Evolutionary conservation across 1,284 basidiomycete genomes (phyloP).

Genomic region (Porogramme epimiltina): DNA sequence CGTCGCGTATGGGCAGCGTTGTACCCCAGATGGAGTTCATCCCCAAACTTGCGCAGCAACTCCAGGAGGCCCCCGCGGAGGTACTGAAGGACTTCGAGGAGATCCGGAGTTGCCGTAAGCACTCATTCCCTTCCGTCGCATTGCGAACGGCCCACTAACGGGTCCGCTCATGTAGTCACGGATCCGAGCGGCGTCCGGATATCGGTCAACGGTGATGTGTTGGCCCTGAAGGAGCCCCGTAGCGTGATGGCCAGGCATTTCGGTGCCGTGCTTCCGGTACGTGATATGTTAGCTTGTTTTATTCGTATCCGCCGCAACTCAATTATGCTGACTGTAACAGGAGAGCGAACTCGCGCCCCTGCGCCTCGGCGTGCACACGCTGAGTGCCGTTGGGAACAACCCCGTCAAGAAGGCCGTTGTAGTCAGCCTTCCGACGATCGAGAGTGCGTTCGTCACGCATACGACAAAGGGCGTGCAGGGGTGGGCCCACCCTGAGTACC

Average conservation of each 20-base stretch:
- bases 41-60: conserved; percentile 71
- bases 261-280: conserved; percentile 55
- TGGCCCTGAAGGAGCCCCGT: conserved; percentile 72
- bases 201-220: conserved; percentile 85
- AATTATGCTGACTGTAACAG: conserved; percentile 24
- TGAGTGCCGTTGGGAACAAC: conserved; percentile 75
- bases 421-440: conserved; percentile 90
- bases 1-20: conserved; percentile 72
- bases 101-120: conserved; percentile 70
- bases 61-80: conserved; percentile 75
- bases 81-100: conserved; percentile 78
- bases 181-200: conserved; percentile 84
- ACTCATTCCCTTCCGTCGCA: not conserved
- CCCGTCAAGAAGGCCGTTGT: conserved; percentile 82
- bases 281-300: conserved; percentile 26
- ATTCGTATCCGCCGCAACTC: not conserved
- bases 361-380: conserved; percentile 67
- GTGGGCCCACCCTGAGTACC: conserved; percentile 83
- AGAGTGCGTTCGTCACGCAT: conserved; percentile 88
- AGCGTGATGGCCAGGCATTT: conserved; percentile 78
- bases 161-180: conserved; percentile 54
- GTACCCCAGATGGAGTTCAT: conserved; percentile 81
- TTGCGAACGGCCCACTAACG: not conserved
- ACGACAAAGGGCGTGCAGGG: conserved; percentile 80
- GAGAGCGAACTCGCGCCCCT: conserved; percentile 65